These are phyloP conservation scores for Penicillium waksmanii DNA, from an alignment of 495 filamentous ascomycete species.

Conservation along the genomic window DNA sequence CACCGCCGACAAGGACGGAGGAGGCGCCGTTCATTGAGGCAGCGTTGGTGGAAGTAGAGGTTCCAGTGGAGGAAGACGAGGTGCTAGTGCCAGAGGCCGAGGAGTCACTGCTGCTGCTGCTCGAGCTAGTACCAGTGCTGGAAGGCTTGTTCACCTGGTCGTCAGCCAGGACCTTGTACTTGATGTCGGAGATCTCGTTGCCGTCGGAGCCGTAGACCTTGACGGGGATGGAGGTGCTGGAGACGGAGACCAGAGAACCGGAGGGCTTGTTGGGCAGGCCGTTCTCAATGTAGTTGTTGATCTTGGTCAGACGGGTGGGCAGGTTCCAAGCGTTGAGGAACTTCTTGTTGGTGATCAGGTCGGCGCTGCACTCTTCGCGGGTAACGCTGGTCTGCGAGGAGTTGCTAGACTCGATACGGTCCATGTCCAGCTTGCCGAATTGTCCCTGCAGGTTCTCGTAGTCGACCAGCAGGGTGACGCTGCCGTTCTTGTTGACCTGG, in stretches of 20 bases:
- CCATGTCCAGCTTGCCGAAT: conserved; percentile 73
- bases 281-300: conserved; percentile 53
- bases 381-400: conserved; percentile 52
- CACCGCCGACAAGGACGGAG: conserved; percentile 25
- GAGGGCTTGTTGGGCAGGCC: conserved; percentile 55
- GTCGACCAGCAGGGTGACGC: conserved; percentile 66
- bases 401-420: conserved; percentile 61
- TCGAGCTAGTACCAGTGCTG: conserved; percentile 41
- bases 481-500: conserved; percentile 64
- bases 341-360: conserved; percentile 60
- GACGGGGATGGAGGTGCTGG: conserved; percentile 51
- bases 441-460: conserved; percentile 76
- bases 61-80: conserved; percentile 41
- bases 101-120: conserved; percentile 34
- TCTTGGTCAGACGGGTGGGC: conserved; percentile 58
- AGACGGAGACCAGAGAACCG: conserved; percentile 63
- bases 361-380: conserved; percentile 60
- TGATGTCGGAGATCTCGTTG: conserved; percentile 52
- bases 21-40: conserved; percentile 24
- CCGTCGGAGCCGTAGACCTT: conserved; percentile 60
- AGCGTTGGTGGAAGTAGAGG: conserved; percentile 31
- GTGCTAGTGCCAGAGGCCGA: conserved; percentile 38
- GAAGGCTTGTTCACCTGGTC: conserved; percentile 60
- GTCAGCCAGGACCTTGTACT: conserved; percentile 53
- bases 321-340: conserved; percentile 81